A percentile compares a stretch with the other conserved stretches of the same genome.
Conservation (phyloP, 768 basidiomycete species). For the Paxillus rubicundulus region DNA sequence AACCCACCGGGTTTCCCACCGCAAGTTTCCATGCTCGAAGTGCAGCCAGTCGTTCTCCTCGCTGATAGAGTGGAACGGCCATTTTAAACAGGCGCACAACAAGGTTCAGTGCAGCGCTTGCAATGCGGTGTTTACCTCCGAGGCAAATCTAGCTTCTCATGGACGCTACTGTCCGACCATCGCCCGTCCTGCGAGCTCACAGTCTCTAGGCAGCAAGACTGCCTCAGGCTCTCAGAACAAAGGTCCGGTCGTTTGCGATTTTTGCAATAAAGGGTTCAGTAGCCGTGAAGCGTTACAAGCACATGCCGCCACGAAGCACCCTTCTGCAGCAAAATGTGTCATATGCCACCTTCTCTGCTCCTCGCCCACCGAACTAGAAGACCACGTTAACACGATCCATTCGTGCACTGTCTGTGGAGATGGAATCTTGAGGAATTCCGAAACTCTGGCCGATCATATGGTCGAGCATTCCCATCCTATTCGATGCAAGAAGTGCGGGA, state of each 20-base stretch:
- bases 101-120: neutral
- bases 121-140: conserved; percentile 10
- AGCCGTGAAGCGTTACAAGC: conserved; percentile 20
- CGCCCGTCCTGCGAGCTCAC: conserved; percentile 17
- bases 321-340: conserved; percentile 16
- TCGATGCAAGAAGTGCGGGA: conserved; percentile 28
- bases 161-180: conserved; percentile 16
- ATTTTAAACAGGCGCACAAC: conserved; percentile 23
- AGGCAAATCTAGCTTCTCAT: neutral
- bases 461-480: conserved; percentile 26
- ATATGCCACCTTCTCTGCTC: conserved; percentile 24
- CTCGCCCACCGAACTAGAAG: conserved; percentile 23
- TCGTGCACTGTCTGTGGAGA: conserved; percentile 29
- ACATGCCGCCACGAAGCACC: conserved; percentile 25
- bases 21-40: conserved; percentile 24
- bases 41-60: conserved; percentile 20
- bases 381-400: conserved; percentile 27
- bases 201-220: conserved; percentile 10
- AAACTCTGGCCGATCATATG: conserved; percentile 28
- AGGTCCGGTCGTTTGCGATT: conserved; percentile 12
- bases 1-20: conserved; percentile 18
- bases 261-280: conserved; percentile 25
- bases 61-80: conserved; percentile 27
- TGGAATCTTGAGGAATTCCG: conserved; percentile 27
- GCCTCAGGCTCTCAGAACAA: conserved; percentile 7